phyloP scores from a whole-genome alignment of 2,329 filamentous ascomycete species.

The Sporothrix phasma region DNA sequence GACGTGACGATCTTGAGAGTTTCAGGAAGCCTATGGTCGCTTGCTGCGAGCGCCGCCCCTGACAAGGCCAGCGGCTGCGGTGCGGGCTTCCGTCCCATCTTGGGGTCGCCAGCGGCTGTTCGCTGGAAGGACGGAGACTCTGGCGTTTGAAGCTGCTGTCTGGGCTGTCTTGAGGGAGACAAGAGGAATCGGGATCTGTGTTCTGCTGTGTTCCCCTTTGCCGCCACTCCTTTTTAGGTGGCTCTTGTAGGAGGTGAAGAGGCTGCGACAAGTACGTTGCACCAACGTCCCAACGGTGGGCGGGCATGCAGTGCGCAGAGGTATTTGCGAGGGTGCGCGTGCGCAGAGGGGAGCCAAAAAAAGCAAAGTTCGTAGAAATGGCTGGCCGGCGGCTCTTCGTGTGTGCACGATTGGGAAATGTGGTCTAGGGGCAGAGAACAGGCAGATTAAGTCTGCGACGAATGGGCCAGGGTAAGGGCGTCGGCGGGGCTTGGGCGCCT shows the following conservation, averaged over 20 bases:
- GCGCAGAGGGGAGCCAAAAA: background rate
- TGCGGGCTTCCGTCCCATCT: slow-evolving; percentile 49
- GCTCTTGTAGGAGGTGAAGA: background rate
- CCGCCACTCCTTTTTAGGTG: background rate
- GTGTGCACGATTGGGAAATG: background rate
- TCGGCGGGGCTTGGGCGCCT: background rate
- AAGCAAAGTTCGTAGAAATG: background rate
- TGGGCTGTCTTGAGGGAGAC: background rate
- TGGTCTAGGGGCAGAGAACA: slow-evolving; percentile 22
- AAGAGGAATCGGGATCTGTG: background rate
- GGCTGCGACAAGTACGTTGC: background rate
- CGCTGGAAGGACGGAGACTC: background rate
- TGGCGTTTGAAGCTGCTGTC: background rate
- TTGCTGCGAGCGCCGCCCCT: slow-evolving; percentile 28
- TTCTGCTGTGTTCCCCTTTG: background rate
- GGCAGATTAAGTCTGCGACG: slow-evolving; percentile 30
- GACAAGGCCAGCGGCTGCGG: slow-evolving; percentile 48
- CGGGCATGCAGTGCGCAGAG: background rate
- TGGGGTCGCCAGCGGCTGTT: slow-evolving; percentile 17
- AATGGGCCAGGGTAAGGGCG: slow-evolving; percentile 19
- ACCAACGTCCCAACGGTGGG: slow-evolving; percentile 1
- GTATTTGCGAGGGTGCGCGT: background rate
- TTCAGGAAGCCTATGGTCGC: slow-evolving; percentile 28
- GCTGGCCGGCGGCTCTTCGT: background rate
- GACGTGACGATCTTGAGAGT: slow-evolving; percentile 24